phyloP scores from a whole-genome alignment of 2,329 filamentous ascomycete genomes.

The Huntiella savannae region DNA sequence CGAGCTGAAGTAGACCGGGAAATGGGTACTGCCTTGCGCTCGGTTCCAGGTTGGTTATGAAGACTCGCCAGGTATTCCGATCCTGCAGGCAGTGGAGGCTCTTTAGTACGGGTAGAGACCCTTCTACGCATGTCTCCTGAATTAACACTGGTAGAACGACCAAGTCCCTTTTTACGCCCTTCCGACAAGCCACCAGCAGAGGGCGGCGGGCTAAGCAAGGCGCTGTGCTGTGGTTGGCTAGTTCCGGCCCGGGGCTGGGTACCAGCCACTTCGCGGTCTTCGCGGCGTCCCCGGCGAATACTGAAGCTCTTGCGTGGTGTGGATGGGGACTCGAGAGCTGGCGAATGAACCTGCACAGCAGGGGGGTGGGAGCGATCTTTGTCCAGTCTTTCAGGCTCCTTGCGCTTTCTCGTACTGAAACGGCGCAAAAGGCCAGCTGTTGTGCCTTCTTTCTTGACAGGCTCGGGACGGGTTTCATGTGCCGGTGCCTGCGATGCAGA shows the following conservation, averaged over 20 bases:
- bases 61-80: slow-evolving; percentile 37
- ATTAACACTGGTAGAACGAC: slow-evolving; percentile 79
- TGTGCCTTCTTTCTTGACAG: slow-evolving; percentile 74
- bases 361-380: slow-evolving; percentile 52
- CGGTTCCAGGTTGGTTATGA: slow-evolving; percentile 52
- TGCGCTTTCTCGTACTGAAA: slow-evolving; percentile 71
- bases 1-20: slow-evolving; percentile 47
- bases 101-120: slow-evolving; percentile 26
- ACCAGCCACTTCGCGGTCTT: slow-evolving; percentile 30
- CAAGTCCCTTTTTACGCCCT: slow-evolving; percentile 49
- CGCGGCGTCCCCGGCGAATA: slow-evolving; percentile 42
- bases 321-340: slow-evolving; percentile 37
- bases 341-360: slow-evolving; percentile 58
- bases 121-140: slow-evolving; percentile 64
- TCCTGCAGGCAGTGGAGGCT: slow-evolving; percentile 34
- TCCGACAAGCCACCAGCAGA: slow-evolving; percentile 37
- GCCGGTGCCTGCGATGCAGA: slow-evolving; percentile 20
- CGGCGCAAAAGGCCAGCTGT: slow-evolving; percentile 69
- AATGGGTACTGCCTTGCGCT: slow-evolving; percentile 31
- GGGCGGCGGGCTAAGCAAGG: slow-evolving; percentile 56
- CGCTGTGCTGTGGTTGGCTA: slow-evolving; percentile 55
- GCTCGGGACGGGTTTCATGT: slow-evolving; percentile 30
- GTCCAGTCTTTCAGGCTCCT: slow-evolving; percentile 43
- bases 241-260: slow-evolving; percentile 33
- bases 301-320: slow-evolving; percentile 75